phyloP scores from a whole-genome alignment of 2,329 filamentous ascomycete genomes.

The Fonsecaea monophora region DNA sequence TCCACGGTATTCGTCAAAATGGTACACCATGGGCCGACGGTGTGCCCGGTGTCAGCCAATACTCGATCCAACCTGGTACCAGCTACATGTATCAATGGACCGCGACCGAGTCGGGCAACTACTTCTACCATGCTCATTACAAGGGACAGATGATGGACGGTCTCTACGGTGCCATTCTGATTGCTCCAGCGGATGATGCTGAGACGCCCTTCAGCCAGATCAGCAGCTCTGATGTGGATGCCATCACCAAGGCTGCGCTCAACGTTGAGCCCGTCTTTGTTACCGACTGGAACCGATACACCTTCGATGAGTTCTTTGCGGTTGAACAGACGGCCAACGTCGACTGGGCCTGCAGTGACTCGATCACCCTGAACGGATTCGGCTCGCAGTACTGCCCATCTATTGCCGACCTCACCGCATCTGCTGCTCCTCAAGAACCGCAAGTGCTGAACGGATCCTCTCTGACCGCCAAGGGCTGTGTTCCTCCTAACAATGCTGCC shows the following conservation, averaged over 20 bases:
- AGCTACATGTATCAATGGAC: constrained; percentile 66
- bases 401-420: constrained; percentile 52
- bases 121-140: constrained; percentile 74
- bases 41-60: constrained; percentile 70
- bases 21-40: constrained; percentile 79
- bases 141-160: constrained; percentile 72
- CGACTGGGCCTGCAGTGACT: constrained; percentile 64
- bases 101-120: constrained; percentile 61
- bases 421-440: constrained; percentile 44
- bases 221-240: constrained; percentile 46
- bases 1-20: constrained; percentile 79
- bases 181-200: constrained; percentile 52
- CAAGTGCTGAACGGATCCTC: constrained; percentile 41
- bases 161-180: constrained; percentile 69
- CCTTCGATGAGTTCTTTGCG: constrained; percentile 54
- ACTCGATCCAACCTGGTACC: constrained; percentile 67
- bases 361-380: constrained; percentile 68
- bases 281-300: constrained; percentile 63
- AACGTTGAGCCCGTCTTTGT: constrained; percentile 59
- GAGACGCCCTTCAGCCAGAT: constrained; percentile 61
- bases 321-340: constrained; percentile 44
- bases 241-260: constrained; percentile 59
- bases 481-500: constrained; percentile 39
- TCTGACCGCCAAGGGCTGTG: constrained; percentile 47
- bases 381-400: constrained; percentile 62